These are phyloP conservation scores for Lecanicillium sp. DNA, from an alignment of 2,329 filamentous ascomycete genomes.

Conservation along the genomic window DNA sequence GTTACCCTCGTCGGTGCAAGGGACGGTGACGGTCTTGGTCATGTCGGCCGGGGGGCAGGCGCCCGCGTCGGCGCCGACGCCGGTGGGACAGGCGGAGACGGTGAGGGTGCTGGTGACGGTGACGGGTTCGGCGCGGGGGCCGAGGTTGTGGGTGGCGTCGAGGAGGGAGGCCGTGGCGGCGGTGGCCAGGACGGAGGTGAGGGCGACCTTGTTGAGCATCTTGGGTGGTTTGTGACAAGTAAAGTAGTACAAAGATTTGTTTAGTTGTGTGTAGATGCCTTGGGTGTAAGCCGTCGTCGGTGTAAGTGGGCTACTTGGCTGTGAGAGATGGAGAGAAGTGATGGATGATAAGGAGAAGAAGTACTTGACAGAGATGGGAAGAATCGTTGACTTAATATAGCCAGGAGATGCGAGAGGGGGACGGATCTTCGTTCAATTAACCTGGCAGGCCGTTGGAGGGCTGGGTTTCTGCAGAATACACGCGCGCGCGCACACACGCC, in stretches of 20 bases:
- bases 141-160: not conserved
- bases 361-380: not conserved
- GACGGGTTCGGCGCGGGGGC: not conserved
- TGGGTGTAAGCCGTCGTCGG: too few species aligned
- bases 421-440: too few species aligned
- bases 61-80: not conserved
- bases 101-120: conserved; percentile 8
- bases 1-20: conserved; percentile 4
- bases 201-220: conserved; percentile 6
- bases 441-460: too few species aligned
- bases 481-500: too few species aligned
- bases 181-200: conserved; percentile 4
- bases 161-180: conserved; percentile 1
- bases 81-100: conserved; percentile 12
- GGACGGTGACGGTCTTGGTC: conserved; percentile 9
- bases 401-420: too few species aligned
- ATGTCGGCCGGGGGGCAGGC: conserved; percentile 8
- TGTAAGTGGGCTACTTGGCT: too few species aligned
- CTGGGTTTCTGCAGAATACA: too few species aligned
- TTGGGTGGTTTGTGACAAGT: not conserved
- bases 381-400: conserved; percentile 6
- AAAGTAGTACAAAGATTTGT: not conserved
- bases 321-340: not conserved
- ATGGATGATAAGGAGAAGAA: too few species aligned
- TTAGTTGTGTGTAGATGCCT: not conserved